These are phyloP conservation scores for Trypanosoma melophagium DNA, from an alignment of 208 protist species.

Conservation along the genomic window DNA sequence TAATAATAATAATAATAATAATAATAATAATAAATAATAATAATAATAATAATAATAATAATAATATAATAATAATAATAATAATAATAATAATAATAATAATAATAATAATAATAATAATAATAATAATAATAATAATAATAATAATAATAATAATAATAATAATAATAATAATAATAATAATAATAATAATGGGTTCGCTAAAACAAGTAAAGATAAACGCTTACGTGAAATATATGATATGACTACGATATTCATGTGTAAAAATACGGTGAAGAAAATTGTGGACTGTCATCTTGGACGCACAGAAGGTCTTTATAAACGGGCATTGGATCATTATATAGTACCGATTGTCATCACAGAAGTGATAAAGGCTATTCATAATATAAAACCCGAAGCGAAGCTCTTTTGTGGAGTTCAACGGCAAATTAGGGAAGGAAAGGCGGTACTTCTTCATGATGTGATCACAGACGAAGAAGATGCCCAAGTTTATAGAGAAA, in stretches of 20 bases:
- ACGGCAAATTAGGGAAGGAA: constrained; percentile 39
- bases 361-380: constrained; percentile 6
- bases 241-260: too few species aligned
- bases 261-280: constrained; percentile 18
- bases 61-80: too few species aligned
- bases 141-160: too few species aligned
- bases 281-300: constrained; percentile 23
- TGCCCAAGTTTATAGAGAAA: constrained; percentile 14
- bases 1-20: too few species aligned
- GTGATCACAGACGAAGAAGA: constrained; percentile 52
- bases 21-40: too few species aligned
- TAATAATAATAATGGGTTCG: too few species aligned
- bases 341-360: constrained; percentile 28
- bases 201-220: constrained; percentile 13
- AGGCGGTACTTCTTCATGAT: constrained; percentile 27
- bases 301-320: constrained; percentile 19
- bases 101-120: too few species aligned
- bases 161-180: too few species aligned
- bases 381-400: not conserved
- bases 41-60: too few species aligned
- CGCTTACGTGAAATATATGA: constrained; percentile 45
- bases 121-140: too few species aligned
- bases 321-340: constrained; percentile 47
- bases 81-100: too few species aligned
- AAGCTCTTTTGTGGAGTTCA: constrained; percentile 34